These are phyloP conservation scores for Magnusiomyces suaveolens DNA, from an alignment of 1,139 yeast genomes.

Conservation along the genomic window DNA sequence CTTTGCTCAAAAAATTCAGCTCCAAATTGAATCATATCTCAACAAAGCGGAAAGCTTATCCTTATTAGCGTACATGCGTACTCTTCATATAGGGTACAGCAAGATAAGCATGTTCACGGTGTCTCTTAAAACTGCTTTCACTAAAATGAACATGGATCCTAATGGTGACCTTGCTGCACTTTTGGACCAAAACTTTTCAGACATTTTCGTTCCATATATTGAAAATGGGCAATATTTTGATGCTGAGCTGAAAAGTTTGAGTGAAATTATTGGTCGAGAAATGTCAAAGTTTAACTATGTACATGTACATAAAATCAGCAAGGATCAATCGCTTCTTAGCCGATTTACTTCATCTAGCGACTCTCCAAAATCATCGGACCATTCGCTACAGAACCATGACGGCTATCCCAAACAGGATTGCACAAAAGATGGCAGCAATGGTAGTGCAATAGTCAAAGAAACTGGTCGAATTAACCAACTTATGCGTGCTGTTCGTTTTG, in stretches of 20 bases:
- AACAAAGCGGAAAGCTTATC: constrained; percentile 57
- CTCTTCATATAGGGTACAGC: constrained; percentile 56
- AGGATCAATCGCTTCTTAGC: constrained; percentile 24
- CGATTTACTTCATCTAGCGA: constrained; percentile 22
- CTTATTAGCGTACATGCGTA: constrained; percentile 66
- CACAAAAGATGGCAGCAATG: constrained; percentile 6
- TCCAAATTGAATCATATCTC: constrained; percentile 53
- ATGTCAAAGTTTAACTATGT: constrained; percentile 21
- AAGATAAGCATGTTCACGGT: constrained; percentile 55
- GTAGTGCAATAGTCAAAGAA: constrained; percentile 12
- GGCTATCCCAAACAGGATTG: neutral
- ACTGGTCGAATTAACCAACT: constrained; percentile 29
- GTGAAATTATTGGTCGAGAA: constrained; percentile 44
- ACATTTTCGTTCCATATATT: constrained; percentile 62
- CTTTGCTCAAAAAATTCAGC: constrained; percentile 64
- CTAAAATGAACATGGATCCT: constrained; percentile 31
- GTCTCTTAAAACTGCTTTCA: constrained; percentile 51
- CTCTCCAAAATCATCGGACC: constrained; percentile 3
- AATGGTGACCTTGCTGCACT: constrained; percentile 44
- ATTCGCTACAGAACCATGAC: constrained; percentile 1
- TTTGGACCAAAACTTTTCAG: constrained; percentile 64
- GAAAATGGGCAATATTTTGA: constrained; percentile 62
- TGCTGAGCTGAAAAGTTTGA: constrained; percentile 62
- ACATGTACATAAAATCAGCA: constrained; percentile 19
- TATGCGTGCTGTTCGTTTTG: constrained; percentile 27